Conservation (phyloP, 2,329 filamentous ascomycete genomes). For the Ophiostoma populinum region DNA sequence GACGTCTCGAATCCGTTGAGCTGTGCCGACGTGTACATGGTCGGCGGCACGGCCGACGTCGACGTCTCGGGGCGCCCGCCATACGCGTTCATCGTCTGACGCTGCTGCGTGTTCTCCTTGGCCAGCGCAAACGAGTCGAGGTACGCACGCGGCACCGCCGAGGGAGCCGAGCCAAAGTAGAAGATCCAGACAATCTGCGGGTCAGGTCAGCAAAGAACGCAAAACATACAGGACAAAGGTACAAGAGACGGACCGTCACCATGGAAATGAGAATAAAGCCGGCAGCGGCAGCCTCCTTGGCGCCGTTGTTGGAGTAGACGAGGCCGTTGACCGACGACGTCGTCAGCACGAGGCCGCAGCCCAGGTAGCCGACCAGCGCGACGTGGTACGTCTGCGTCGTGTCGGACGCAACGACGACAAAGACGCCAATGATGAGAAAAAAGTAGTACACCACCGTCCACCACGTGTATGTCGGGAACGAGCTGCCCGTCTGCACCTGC, state of each 20-base stretch:
- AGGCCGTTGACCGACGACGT: slow-evolving; percentile 75
- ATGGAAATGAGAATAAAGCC: slow-evolving; percentile 91
- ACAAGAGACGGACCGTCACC: slow-evolving; percentile 51
- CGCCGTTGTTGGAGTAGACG: slow-evolving; percentile 56
- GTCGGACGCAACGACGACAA: slow-evolving; percentile 70
- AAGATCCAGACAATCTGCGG: slow-evolving; percentile 98
- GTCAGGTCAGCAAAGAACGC: neutral
- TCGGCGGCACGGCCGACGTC: slow-evolving; percentile 59
- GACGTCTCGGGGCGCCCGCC: slow-evolving; percentile 70
- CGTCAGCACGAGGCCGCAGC: slow-evolving; percentile 66
- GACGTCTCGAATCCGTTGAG: slow-evolving; percentile 94
- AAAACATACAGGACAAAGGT: neutral
- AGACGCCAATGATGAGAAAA: slow-evolving; percentile 63
- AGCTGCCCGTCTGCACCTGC: slow-evolving; percentile 28
- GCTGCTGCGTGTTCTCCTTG: slow-evolving; percentile 60
- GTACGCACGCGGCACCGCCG: slow-evolving; percentile 70
- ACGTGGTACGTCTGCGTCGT: slow-evolving; percentile 78
- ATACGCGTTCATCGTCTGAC: slow-evolving; percentile 58
- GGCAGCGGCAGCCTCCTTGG: slow-evolving; percentile 73
- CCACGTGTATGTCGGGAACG: slow-evolving; percentile 79
- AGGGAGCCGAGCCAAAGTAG: slow-evolving; percentile 89
- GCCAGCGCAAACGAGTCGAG: slow-evolving; percentile 90
- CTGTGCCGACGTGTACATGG: slow-evolving; percentile 95
- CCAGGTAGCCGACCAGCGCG: slow-evolving; percentile 75
- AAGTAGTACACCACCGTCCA: slow-evolving; percentile 80